Conservation (phyloP, 805 yeast species). For the Wickerhamiella parazyma region DNA sequence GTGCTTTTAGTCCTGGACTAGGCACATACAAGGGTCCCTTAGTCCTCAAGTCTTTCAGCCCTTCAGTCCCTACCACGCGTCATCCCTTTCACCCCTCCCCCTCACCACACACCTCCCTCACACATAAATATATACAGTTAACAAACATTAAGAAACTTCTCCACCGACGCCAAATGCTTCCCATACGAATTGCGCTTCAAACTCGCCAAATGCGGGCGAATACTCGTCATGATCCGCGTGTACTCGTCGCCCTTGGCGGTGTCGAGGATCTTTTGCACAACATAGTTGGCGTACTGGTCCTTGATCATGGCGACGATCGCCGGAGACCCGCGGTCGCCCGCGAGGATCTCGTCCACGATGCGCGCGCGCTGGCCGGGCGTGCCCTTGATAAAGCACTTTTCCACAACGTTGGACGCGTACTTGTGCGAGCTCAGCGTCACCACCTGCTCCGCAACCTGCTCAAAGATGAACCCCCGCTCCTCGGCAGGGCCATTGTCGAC, state of each 20-base stretch:
- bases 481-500: conserved; percentile 57
- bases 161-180: conserved; percentile 73
- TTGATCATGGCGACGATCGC: conserved; percentile 87
- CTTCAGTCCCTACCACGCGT: too few species aligned
- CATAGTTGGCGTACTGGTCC: conserved; percentile 96
- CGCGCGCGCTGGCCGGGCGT: conserved; percentile 43
- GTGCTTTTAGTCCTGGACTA: too few species aligned
- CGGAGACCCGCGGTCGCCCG: conserved; percentile 16
- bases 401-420: conserved; percentile 95
- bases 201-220: conserved; percentile 65
- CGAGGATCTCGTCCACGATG: conserved; percentile 49
- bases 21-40: too few species aligned
- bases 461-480: conserved; percentile 49
- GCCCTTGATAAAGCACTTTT: conserved; percentile 75
- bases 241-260: conserved; percentile 60
- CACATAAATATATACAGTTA: conserved; percentile 2
- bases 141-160: conserved; percentile 37
- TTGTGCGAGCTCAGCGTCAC: conserved; percentile 87
- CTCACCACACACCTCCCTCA: too few species aligned
- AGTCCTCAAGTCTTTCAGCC: too few species aligned
- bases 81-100: too few species aligned
- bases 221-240: conserved; percentile 53
- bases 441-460: conserved; percentile 54
- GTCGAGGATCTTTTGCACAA: conserved; percentile 85
- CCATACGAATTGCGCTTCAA: conserved; percentile 59